Evolutionary conservation across 768 basidiomycete genomes (phyloP).

Genomic region (Coprinopsis strossmayeri): DNA sequence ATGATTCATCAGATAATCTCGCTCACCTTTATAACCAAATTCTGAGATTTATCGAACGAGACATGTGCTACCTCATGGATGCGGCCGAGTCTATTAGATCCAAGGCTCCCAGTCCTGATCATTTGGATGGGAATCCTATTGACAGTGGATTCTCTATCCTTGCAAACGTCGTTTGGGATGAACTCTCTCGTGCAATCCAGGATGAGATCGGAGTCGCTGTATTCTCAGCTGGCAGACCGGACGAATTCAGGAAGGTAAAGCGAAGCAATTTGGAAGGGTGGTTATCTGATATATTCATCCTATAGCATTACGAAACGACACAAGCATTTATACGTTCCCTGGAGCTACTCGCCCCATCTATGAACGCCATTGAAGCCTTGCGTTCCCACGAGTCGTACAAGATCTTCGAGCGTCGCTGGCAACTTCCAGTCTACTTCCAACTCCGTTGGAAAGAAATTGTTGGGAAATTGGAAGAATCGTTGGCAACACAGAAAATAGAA

Average conservation of each 20-base stretch:
- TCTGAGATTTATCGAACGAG: slow-evolving; percentile 73
- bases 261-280: background rate
- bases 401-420: slow-evolving; percentile 84
- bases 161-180: slow-evolving; percentile 85
- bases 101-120: background rate
- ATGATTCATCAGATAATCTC: slow-evolving; percentile 61
- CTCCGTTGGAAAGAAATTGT: slow-evolving; percentile 95
- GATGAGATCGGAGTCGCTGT: slow-evolving; percentile 76
- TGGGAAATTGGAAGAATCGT: slow-evolving; percentile 60
- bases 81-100: slow-evolving; percentile 55
- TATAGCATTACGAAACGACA: slow-evolving; percentile 78
- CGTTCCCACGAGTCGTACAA: slow-evolving; percentile 63
- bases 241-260: slow-evolving; percentile 79
- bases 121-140: slow-evolving; percentile 15
- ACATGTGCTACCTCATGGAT: slow-evolving; percentile 69
- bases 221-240: slow-evolving; percentile 89
- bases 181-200: slow-evolving; percentile 73
- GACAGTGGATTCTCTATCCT: slow-evolving; percentile 71
- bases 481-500: slow-evolving; percentile 40
- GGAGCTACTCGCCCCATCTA: slow-evolving; percentile 77
- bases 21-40: slow-evolving; percentile 77
- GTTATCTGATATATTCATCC: background rate
- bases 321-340: slow-evolving; percentile 77
- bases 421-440: slow-evolving; percentile 95
- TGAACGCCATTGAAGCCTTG: slow-evolving; percentile 62